Evolutionary conservation across 106 monocot genomes (phyloP).

Genomic region (Xerophyta viscosa): DNA sequence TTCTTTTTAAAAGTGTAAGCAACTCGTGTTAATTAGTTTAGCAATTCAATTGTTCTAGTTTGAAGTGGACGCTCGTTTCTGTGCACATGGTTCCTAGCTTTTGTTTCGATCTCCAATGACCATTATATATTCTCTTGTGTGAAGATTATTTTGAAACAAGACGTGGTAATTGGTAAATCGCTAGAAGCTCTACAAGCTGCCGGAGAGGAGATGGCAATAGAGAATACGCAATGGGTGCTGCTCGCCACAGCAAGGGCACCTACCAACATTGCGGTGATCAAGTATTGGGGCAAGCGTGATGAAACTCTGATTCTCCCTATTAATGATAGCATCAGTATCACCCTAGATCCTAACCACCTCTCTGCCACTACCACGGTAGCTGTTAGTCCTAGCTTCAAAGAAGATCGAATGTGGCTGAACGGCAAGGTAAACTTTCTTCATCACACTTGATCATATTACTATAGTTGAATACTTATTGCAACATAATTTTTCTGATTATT

Average conservation of each 20-base stretch:
- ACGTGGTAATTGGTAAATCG: too few species aligned
- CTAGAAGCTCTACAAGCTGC: too few species aligned
- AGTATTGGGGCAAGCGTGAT: conserved; percentile 99
- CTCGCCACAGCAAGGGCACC: conserved; percentile 84
- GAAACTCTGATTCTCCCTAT: conserved; percentile 85
- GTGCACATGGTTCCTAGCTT: too few species aligned
- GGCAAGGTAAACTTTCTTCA: conserved; percentile 38
- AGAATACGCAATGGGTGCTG: conserved; percentile 48
- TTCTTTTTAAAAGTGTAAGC: too few species aligned
- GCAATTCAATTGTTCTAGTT: too few species aligned
- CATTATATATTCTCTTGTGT: too few species aligned
- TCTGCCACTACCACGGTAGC: conserved; percentile 95
- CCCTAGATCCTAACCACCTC: conserved; percentile 83
- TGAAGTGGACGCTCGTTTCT: too few species aligned
- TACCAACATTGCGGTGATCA: conserved; percentile 98
- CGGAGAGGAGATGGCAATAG: too few species aligned
- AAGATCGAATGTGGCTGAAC: conserved; percentile 96
- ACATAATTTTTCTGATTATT: background rate
- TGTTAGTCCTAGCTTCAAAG: conserved; percentile 71
- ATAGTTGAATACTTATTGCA: background rate
- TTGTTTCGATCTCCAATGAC: too few species aligned
- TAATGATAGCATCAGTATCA: conserved; percentile 93
- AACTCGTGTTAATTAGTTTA: too few species aligned
- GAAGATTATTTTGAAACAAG: too few species aligned
- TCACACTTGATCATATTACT: background rate